A percentile compares a stretch with the other conserved stretches of the same genome.
These are phyloP conservation scores for Hippophae rhamnoides DNA, from an alignment of 306 rosid species.

Conservation along the genomic window DNA sequence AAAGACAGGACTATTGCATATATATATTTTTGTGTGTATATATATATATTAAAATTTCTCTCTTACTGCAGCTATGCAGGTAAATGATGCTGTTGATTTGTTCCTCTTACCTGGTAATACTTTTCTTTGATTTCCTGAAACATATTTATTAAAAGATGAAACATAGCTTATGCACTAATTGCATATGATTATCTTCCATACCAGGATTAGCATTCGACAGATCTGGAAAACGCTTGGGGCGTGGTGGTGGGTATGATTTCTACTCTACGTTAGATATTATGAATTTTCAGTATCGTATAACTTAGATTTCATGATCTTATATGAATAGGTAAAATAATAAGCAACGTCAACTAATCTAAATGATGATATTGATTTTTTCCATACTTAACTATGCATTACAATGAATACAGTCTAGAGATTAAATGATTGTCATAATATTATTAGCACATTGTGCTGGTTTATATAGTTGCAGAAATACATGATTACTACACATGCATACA, in stretches of 20 bases:
- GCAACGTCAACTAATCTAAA: background rate
- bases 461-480: no score
- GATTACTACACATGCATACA: no score
- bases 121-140: background rate
- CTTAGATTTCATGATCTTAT: constrained; percentile 12
- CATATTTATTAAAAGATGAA: background rate
- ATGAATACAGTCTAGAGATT: no score
- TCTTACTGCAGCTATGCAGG: constrained; percentile 78
- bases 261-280: constrained; percentile 11
- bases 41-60: constrained; percentile 8
- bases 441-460: no score
- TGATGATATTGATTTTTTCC: background rate
- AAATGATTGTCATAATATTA: no score
- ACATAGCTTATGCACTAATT: constrained; percentile 10
- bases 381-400: background rate
- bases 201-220: constrained; percentile 90
- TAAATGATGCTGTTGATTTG: constrained; percentile 83
- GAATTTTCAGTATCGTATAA: constrained; percentile 7
- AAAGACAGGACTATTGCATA: constrained; percentile 18
- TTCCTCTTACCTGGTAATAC: constrained; percentile 79
- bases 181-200: constrained; percentile 18
- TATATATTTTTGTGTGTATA: background rate
- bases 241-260: constrained; percentile 89
- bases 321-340: background rate
- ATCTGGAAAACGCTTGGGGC: constrained; percentile 88